Evolutionary conservation across 2,329 filamentous ascomycete genomes (phyloP).

Genomic region (Ophiostoma sp.): DNA sequence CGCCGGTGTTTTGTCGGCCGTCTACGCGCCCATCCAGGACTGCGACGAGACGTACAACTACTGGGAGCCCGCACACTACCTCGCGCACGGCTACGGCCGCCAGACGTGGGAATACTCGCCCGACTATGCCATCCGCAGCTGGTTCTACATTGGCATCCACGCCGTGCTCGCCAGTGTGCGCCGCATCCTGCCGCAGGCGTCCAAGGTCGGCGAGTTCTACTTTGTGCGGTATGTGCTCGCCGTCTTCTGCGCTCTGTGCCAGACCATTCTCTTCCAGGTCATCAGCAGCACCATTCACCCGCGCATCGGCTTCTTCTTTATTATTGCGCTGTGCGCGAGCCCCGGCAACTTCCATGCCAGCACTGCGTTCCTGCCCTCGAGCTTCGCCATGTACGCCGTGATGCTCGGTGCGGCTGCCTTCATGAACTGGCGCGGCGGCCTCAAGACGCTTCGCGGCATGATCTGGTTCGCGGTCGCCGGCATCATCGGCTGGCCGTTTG

Average conservation of each 20-base stretch:
- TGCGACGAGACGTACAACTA: constrained; percentile 99
- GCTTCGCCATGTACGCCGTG: constrained; percentile 91
- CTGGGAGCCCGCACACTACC: constrained; percentile 95
- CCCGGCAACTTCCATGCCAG: constrained; percentile 93
- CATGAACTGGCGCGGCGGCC: constrained; percentile 77
- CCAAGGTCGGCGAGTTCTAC: constrained; percentile 75
- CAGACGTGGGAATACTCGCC: constrained; percentile 99
- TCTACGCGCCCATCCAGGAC: constrained; percentile 88
- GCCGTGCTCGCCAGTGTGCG: constrained; percentile 64
- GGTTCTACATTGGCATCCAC: constrained; percentile 82
- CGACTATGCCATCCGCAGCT: constrained; percentile 89
- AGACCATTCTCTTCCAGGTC: constrained; percentile 73
- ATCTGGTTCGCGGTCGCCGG: constrained; percentile 86
- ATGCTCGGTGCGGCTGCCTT: constrained; percentile 85
- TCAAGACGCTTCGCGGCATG: constrained; percentile 76
- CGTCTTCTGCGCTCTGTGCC: constrained; percentile 69
- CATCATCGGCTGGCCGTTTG: constrained; percentile 91
- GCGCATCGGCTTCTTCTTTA: constrained; percentile 77
- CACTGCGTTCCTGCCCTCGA: constrained; percentile 81
- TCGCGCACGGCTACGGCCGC: constrained; percentile 84
- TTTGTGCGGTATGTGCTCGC: constrained; percentile 72
- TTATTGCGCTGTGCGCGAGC: constrained; percentile 69
- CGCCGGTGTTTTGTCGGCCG: constrained; percentile 68
- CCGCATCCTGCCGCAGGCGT: constrained; percentile 56
- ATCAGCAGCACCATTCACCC: constrained; percentile 73